Evolutionary conservation across 345 rosid species (phyloP), one percentile per base, ranked within the genome.

Genomic region (Viola odorata): DNA sequence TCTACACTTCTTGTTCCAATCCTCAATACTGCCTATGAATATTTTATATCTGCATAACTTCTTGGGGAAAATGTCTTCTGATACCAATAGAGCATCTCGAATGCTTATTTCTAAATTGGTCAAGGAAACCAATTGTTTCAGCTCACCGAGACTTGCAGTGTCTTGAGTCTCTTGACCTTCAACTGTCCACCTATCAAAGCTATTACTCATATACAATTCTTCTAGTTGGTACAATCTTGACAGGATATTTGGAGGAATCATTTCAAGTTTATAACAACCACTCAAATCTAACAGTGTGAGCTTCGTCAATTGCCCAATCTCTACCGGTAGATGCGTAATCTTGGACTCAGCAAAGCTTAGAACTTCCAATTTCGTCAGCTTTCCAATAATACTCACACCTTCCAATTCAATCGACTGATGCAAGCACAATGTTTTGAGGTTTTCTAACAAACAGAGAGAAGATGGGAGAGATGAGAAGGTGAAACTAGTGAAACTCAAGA

Each of bases 101-200:
- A 77, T 37, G 3, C 10, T 12, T 8, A 71, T 45, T 23, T 68
- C 60, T 45, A 74, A 15, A 23, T 48, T 56, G 6, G 52, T 64
- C 15, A 77, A 45, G 23, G 4, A 11, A 3, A 55, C 7, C 69
- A 78, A 55, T 36, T n/a, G 3, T 12, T 38, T 54, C 69, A 77
- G 38, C 50, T 71, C 79, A 1, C 5, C 12, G 32, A 78, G 50
- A 6, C 68, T 61, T 12, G 71, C 66, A 37, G 57, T 51, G 10
- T 17, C 12, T 50, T 36, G 42, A 37, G 57, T 45, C 10, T 17
- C 12, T 50, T 36, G 42, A 5, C 41, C 69, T 40, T 65, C 69
- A 11, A 23, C 60, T n/a, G 15, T 75, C 85, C 80, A 81, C 5
- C 14, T 11, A 17, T 6, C 45, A 66, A 71, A 77, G 42, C 73